Conservation (phyloP, 78 protist species). For the Dictyostelium purpureum region DNA sequence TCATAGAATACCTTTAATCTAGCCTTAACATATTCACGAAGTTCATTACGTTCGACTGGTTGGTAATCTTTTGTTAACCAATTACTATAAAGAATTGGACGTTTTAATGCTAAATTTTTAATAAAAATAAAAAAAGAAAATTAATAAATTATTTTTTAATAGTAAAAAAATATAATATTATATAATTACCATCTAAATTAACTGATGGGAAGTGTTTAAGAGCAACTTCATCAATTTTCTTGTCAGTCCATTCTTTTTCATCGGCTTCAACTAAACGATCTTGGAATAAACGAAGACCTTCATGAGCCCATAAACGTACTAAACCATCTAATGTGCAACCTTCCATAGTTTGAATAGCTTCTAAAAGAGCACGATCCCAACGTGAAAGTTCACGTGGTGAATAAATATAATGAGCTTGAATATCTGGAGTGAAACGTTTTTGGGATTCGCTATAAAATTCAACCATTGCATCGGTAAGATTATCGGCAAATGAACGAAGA, state of each 20-base stretch:
- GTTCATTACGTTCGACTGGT: slow-evolving; percentile 82
- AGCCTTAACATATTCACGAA: slow-evolving; percentile 90
- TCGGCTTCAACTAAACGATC: slow-evolving; percentile 94
- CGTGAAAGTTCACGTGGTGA: slow-evolving; percentile 98
- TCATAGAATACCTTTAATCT: slow-evolving; percentile 93
- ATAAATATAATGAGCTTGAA: slow-evolving; percentile 98
- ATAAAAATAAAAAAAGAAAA: too few species aligned
- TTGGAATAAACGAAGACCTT: slow-evolving; percentile 96
- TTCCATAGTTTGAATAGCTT: slow-evolving; percentile 81
- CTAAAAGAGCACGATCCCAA: slow-evolving; percentile 95
- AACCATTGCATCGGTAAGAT: slow-evolving; percentile 97
- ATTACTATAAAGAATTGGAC: slow-evolving; percentile 95
- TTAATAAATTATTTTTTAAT: too few species aligned
- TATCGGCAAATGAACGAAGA: slow-evolving; percentile 84
- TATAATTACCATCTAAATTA: slow-evolving; percentile 39
- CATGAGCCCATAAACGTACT: slow-evolving; percentile 97
- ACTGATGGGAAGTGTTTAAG: slow-evolving; percentile 85
- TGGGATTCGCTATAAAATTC: slow-evolving; percentile 91
- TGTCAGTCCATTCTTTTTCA: slow-evolving; percentile 93
- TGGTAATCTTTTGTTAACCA: slow-evolving; percentile 91
- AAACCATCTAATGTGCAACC: slow-evolving; percentile 84
- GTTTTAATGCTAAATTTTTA: too few species aligned
- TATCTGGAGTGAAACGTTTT: slow-evolving; percentile 92
- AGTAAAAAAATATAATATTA: too few species aligned
- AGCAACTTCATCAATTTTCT: slow-evolving; percentile 78